Evolutionary conservation across 2,329 filamentous ascomycete genomes (phyloP).

Genomic region (Monilinia polystroma): DNA sequence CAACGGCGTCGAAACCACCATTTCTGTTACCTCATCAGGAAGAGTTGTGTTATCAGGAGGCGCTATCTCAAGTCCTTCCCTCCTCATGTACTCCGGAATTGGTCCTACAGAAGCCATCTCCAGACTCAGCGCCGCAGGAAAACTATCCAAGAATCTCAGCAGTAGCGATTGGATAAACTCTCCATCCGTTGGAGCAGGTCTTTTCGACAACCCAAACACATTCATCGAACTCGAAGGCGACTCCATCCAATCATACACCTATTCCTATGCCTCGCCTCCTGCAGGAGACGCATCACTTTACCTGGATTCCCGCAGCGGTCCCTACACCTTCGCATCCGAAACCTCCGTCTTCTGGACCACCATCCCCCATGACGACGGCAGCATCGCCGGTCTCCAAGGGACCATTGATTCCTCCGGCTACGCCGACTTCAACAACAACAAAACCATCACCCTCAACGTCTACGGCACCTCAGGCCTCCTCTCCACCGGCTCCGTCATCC

Average conservation of each 20-base stretch:
- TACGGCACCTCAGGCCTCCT: constrained; percentile 56
- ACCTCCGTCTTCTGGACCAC: constrained; percentile 55
- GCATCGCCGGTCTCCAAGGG: constrained; percentile 49
- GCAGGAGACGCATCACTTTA: constrained; percentile 48
- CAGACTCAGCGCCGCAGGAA: constrained; percentile 41
- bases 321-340: constrained; percentile 53
- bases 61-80: constrained; percentile 51
- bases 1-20: constrained; percentile 34
- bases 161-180: constrained; percentile 49
- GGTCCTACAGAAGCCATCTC: constrained; percentile 41
- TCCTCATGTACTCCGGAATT: constrained; percentile 53
- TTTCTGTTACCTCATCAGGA: constrained; percentile 30
- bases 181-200: constrained; percentile 48
- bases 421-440: constrained; percentile 43
- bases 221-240: constrained; percentile 50
- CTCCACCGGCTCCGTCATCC: constrained; percentile 48
- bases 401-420: constrained; percentile 52
- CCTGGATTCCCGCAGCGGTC: constrained; percentile 49
- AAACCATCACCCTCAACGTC: constrained; percentile 55
- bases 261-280: constrained; percentile 48
- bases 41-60: constrained; percentile 51
- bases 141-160: constrained; percentile 40
- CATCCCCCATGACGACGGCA: constrained; percentile 45
- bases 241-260: constrained; percentile 48
- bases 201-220: constrained; percentile 58